Percentiles rank a stretch among this genome's conserved stretches.
Evolutionary conservation across 192 early-diverging fungal species (phyloP).

Genomic region (Radiomyces spectabilis): DNA sequence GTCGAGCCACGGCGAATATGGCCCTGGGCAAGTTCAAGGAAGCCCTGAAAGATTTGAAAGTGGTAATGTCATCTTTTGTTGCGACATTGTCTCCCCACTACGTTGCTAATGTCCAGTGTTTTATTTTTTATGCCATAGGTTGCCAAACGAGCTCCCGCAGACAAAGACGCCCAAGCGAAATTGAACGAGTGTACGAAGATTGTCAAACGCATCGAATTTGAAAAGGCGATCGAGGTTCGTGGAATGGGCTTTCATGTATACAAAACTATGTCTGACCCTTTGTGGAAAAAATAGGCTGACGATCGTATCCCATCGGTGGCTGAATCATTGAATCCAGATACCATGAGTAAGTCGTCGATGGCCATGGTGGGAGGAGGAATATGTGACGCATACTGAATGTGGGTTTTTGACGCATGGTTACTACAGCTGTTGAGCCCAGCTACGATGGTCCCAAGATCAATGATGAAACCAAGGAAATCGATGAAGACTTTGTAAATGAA

Average conservation of each 20-base stretch:
- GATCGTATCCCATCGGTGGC: conserved; percentile 25
- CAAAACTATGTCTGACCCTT: conserved; percentile 16
- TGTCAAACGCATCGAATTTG: conserved; percentile 79
- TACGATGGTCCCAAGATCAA: conserved; percentile 83
- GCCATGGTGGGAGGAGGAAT: neutral
- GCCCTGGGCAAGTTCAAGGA: conserved; percentile 83
- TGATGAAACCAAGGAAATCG: conserved; percentile 57
- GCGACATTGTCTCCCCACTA: too few species aligned
- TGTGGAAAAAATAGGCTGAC: conserved; percentile 11
- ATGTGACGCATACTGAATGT: too few species aligned
- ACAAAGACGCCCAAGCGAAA: conserved; percentile 73
- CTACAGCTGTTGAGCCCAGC: conserved; percentile 51
- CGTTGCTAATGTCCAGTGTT: neutral
- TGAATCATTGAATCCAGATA: conserved; percentile 55
- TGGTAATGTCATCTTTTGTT: too few species aligned
- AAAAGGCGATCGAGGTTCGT: conserved; percentile 82
- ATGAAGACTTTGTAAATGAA: conserved; percentile 69
- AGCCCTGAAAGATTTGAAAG: conserved; percentile 64
- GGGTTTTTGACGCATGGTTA: too few species aligned
- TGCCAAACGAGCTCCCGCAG: conserved; percentile 66
- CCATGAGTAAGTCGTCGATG: conserved; percentile 50
- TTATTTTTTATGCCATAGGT: conserved; percentile 32
- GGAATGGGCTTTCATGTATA: neutral
- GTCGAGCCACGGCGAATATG: conserved; percentile 85
- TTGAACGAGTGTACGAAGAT: conserved; percentile 89